Evolutionary conservation across 306 rosid species (phyloP).

Genomic region (Castanea crenata): DNA sequence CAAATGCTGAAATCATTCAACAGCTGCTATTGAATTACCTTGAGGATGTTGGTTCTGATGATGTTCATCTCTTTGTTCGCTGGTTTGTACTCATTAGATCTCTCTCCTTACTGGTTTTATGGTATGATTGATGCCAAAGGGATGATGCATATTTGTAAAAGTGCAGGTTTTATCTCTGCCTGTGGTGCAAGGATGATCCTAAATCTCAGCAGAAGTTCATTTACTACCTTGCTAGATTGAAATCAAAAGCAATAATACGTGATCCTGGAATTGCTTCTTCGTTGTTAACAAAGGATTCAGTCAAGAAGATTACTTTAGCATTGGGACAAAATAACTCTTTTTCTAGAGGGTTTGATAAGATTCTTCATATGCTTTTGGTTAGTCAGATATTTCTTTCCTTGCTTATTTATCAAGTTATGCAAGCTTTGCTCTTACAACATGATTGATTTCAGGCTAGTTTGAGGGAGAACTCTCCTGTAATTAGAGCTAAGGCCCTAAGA

Average conservation of each 20-base stretch:
- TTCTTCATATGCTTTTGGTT: conserved; percentile 87
- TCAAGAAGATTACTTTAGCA: conserved; percentile 73
- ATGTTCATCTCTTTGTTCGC: conserved; percentile 82
- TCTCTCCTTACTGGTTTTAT: conserved; percentile 23
- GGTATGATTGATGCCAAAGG: conserved; percentile 21
- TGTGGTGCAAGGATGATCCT: conserved; percentile 93
- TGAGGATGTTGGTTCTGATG: conserved; percentile 82
- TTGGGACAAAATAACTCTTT: conserved; percentile 89
- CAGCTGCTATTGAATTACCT: conserved; percentile 90
- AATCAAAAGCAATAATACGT: conserved; percentile 77
- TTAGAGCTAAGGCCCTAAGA: conserved; percentile 92
- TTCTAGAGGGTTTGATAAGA: conserved; percentile 93
- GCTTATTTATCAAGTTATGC: conserved; percentile 17
- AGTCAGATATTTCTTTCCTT: conserved; percentile 37
- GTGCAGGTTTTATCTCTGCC: conserved; percentile 89
- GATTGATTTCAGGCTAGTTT: conserved; percentile 61
- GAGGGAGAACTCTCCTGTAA: conserved; percentile 88
- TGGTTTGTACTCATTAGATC: conserved; percentile 58
- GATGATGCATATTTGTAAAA: conserved; percentile 27
- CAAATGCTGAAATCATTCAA: conserved; percentile 73
- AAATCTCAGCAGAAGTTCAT: conserved; percentile 64
- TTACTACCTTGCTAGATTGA: conserved; percentile 75
- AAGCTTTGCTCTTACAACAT: conserved; percentile 14
- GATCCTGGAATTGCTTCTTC: conserved; percentile 72
- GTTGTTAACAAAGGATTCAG: conserved; percentile 63